phyloP scores from a whole-genome alignment of 2,329 filamentous ascomycete species.

The Rhytidhysteron rufulum region DNA sequence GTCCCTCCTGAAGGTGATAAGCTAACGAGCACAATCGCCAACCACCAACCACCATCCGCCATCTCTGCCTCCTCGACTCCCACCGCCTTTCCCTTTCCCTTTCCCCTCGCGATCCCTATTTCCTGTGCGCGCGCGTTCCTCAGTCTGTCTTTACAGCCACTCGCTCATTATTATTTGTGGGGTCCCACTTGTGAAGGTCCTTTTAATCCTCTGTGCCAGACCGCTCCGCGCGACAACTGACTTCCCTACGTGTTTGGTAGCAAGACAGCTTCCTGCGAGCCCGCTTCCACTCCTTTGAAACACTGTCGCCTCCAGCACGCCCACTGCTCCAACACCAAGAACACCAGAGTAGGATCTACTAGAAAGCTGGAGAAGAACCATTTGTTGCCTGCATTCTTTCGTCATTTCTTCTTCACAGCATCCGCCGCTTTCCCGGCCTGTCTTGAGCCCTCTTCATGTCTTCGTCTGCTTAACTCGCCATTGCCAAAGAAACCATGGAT shows the following conservation, averaged over 20 bases:
- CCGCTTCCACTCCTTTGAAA: conserved; percentile 4
- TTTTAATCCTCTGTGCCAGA: too few species aligned
- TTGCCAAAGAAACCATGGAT: background rate
- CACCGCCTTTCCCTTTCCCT: too few species aligned
- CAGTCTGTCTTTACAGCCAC: too few species aligned
- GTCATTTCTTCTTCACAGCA: background rate
- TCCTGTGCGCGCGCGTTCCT: too few species aligned
- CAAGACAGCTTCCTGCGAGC: background rate
- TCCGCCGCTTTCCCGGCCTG: background rate
- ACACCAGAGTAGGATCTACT: background rate
- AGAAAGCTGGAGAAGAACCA: background rate
- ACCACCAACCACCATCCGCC: too few species aligned
- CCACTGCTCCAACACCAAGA: background rate
- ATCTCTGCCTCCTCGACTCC: too few species aligned
- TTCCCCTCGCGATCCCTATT: too few species aligned
- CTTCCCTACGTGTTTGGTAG: background rate
- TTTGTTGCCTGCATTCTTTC: background rate
- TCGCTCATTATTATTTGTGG: too few species aligned
- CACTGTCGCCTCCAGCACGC: conserved; percentile 3
- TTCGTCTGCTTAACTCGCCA: background rate
- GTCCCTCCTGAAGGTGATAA: too few species aligned
- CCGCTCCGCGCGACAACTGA: too few species aligned
- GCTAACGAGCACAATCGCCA: too few species aligned
- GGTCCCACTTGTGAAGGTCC: too few species aligned
- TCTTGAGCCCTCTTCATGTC: background rate